Base-by-base conservation (phyloP, 352 stramenopile genomes). In the Pythium volutum region DNA sequence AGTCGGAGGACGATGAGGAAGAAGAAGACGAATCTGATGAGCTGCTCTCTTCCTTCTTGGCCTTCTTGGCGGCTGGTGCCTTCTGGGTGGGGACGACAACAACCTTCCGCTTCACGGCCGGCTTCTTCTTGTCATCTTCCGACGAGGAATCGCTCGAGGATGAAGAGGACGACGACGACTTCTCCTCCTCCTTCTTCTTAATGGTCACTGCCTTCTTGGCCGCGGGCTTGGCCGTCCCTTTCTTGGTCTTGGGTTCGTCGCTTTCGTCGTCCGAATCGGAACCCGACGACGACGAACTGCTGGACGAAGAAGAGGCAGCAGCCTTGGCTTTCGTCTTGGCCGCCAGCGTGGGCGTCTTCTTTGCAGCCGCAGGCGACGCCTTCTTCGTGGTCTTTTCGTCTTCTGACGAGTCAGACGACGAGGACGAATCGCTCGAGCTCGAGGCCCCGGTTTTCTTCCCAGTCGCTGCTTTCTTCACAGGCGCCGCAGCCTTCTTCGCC, bases 261-360 rank as follows among this genome's bases (percentile, higher is more conserved):
- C 71, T 83, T 53, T 81, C 70, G 27, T 79, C 73, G 38, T 88
- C 75, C 39, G 70, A 78, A 33, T 83, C 76, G 3, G 74, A 84
- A 27, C 74, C 76, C 3, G 72, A 85, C 31, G 76, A 71, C n/a
- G 49, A 58, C 11, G 49, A 58, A 27, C 53, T 66, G 34, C 54
- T 66, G 22, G 67, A 61, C 43, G 36, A 22, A 18, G 67, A 27
- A n/a, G n/a, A n/a, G n/a, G n/a, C n/a, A 20, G 27, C 53, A 1
- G 41, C 36, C 41, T 61, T 61, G n/a, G n/a, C n/a, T 20, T 61
- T 61, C 26, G 41, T 11, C 3, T 36, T 36, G 10, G 42, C 18
- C 12, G 36, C 51, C 8, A 46, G 41, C n/a, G 33, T 22, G 2
- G 49, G 20, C 33, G 50, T 31, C 52, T 66, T 66, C 48, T 82